These are phyloP conservation scores for Candida mesenterica DNA, from an alignment of 1,139 yeast species.

Conservation along the genomic window DNA sequence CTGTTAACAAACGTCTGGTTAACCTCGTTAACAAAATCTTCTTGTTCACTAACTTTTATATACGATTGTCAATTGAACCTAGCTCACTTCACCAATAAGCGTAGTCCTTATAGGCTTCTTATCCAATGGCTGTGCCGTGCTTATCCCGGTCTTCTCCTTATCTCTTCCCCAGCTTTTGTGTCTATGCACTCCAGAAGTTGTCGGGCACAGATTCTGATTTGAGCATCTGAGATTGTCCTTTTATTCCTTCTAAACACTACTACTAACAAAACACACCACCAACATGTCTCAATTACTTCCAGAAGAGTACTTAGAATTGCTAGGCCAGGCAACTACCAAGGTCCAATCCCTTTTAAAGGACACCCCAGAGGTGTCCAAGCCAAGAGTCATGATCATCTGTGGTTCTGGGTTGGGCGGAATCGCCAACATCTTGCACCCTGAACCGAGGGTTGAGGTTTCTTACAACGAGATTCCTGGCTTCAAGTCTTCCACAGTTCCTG, in stretches of 20 bases:
- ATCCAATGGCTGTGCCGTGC: too few species aligned
- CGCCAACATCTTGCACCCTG: slow-evolving; percentile 49
- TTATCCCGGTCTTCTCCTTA: too few species aligned
- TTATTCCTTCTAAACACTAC: not conserved
- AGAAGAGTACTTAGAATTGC: slow-evolving; percentile 19
- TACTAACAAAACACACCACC: too few species aligned
- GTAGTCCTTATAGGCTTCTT: too few species aligned
- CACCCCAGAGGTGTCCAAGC: slow-evolving; percentile 30
- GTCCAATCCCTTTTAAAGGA: slow-evolving; percentile 15
- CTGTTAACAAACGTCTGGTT: too few species aligned
- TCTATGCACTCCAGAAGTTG: not conserved
- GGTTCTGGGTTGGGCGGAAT: slow-evolving; percentile 95
- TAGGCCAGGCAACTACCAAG: slow-evolving; percentile 21
- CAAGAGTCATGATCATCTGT: slow-evolving; percentile 77
- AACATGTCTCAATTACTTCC: slow-evolving; percentile 13
- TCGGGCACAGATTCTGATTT: not conserved
- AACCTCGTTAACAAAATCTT: too few species aligned
- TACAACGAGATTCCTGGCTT: slow-evolving; percentile 80
- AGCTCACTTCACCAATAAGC: not conserved
- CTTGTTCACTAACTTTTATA: too few species aligned
- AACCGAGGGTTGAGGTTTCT: slow-evolving; percentile 49
- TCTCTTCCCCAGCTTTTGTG: slow-evolving; percentile 1
- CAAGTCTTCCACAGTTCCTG: slow-evolving; percentile 77
- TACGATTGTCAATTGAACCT: too few species aligned
- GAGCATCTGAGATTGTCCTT: not conserved